Conservation (phyloP, 192 early-diverging fungal genomes). For the Backusella luteola region DNA sequence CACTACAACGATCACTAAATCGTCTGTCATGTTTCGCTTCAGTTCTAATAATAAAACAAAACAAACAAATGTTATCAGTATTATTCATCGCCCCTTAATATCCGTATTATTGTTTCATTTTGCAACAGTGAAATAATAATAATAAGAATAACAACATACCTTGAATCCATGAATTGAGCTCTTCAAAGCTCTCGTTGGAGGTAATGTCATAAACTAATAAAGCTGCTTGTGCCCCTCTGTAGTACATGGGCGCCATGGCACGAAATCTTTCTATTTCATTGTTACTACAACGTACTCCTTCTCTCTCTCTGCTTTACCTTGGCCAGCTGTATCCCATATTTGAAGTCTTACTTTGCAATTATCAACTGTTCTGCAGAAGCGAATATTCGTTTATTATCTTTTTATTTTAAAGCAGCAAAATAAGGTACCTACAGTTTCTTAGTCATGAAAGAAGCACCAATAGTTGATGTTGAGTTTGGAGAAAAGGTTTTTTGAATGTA, state of each 20-base stretch:
- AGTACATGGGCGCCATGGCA: slow-evolving; percentile 77
- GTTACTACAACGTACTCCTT: not conserved
- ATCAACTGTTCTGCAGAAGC: slow-evolving; percentile 53
- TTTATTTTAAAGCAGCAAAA: not conserved
- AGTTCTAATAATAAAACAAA: slow-evolving; percentile 43
- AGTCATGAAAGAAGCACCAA: slow-evolving; percentile 75
- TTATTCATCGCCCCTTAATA: not conserved
- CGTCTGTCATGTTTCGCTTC: slow-evolving; percentile 63
- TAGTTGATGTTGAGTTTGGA: slow-evolving; percentile 71
- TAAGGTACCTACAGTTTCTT: slow-evolving; percentile 59
- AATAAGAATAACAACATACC: not conserved
- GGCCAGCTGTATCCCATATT: slow-evolving; percentile 92
- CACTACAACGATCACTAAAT: slow-evolving; percentile 67
- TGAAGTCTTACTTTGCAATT: slow-evolving; percentile 75
- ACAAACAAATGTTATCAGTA: not conserved
- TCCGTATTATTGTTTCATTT: not conserved
- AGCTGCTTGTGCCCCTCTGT: slow-evolving; percentile 71
- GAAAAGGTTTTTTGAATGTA: slow-evolving; percentile 77
- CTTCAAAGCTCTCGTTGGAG: slow-evolving; percentile 65
- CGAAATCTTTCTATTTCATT: slow-evolving; percentile 59
- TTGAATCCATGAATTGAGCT: slow-evolving; percentile 69
- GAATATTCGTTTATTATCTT: not conserved
- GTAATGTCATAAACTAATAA: slow-evolving; percentile 76
- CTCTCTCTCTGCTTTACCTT: slow-evolving; percentile 39
- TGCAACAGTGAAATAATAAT: not conserved